Conservation (phyloP, 1,284 basidiomycete species). For the Melampsora americana region DNA sequence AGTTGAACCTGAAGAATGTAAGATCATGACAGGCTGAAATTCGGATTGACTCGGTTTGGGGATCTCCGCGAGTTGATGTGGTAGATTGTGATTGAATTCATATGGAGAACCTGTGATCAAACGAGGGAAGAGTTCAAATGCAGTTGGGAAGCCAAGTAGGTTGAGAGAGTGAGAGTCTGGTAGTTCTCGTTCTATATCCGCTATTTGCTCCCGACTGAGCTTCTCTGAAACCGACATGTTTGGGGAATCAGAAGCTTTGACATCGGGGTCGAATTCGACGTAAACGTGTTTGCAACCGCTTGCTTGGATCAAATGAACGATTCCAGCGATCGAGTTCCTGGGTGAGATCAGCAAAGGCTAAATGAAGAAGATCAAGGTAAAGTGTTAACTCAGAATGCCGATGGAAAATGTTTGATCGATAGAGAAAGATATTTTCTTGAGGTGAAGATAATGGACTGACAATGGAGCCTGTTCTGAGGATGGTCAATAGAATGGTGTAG, state of each 20-base stretch:
- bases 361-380: neutral
- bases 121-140: neutral
- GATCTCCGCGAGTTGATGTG: neutral
- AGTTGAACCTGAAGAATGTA: slow-evolving; percentile 6
- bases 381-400: neutral
- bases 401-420: too few relatives aligned
- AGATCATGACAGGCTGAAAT: neutral
- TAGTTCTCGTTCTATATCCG: neutral
- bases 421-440: neutral
- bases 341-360: neutral
- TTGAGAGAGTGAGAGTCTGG: neutral
- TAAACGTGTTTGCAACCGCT: neutral
- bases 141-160: neutral
- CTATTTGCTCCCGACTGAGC: neutral
- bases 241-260: neutral
- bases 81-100: slow-evolving; percentile 1
- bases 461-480: neutral
- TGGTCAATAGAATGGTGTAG: neutral
- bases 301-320: neutral
- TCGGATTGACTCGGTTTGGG: neutral
- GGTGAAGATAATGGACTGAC: neutral
- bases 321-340: neutral
- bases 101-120: neutral
- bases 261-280: neutral
- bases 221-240: neutral